Evolutionary conservation across 2,329 filamentous ascomycete genomes (phyloP), one percentile per base, ranked within the genome.

Genomic region (Fusarium falciforme): DNA sequence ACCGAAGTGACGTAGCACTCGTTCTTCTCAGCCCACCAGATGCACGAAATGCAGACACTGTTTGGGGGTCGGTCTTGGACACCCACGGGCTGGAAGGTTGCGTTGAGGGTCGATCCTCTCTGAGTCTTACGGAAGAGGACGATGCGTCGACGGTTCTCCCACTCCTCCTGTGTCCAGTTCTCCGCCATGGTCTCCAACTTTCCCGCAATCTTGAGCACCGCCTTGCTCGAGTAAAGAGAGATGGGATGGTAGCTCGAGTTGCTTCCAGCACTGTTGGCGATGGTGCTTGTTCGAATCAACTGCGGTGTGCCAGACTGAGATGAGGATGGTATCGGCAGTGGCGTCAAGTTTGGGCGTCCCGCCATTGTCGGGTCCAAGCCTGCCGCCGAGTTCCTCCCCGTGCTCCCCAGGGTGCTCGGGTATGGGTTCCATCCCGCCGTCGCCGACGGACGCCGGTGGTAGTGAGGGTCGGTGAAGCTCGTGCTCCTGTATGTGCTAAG

Each of bases 1-100:
- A 99, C 96, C 61, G 95, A 98, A 4, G 96, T 98, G 63, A 98
- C 95, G 82, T 92, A 98, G 83, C 93, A 98, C 78, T 97, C 94
- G 57, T 91, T 87, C 84, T 95, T 97, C 83, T 97, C 95, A 67
- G 93, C 93, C 96, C 96, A 99, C 87, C 92, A 95, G 79, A 99
- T 99, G 86, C 96, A 99, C 83, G 95, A 98, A 81, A 99, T 94
- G 84, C 95, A 98, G 70, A 97, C 96, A 83, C 93, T 95, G 84
- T 96, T 93, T 4, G 92, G 90, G 1, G 92, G 90, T 25, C 95
- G 91, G 71, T 98, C 93, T 78, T 94, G 93, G 16, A 91, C 90
- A 17, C 93, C 88, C 55, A 98, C 92, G 0, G 95, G 87, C 59
- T 92, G 90, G 85, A 98, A 98, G 16, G 88, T 92, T 16, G 94